Conservation (phyloP, 1,284 basidiomycete genomes). For the Sporisorium iseilematis-ciliati region DNA sequence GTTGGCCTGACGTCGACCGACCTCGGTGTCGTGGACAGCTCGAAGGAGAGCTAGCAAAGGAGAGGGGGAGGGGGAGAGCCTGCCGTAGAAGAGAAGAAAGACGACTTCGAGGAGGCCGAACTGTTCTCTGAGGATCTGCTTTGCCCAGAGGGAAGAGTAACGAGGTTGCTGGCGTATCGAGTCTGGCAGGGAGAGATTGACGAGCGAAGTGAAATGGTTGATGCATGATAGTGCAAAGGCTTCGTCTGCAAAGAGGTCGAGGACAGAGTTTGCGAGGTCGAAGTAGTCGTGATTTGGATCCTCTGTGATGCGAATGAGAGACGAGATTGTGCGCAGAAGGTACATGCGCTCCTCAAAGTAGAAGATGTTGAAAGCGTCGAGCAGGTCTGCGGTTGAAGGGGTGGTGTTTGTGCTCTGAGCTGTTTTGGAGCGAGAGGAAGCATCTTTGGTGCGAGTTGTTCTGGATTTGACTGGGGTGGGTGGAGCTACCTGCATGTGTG, state of each 20-base stretch:
- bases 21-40: constrained; percentile 76
- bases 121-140: constrained; percentile 83
- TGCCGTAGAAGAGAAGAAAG: constrained; percentile 87
- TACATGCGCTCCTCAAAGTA: constrained; percentile 83
- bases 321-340: constrained; percentile 73
- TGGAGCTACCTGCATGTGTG: constrained; percentile 20
- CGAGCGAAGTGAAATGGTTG: constrained; percentile 73
- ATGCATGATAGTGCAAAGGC: constrained; percentile 76
- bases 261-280: constrained; percentile 74
- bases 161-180: constrained; percentile 74
- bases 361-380: constrained; percentile 81
- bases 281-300: constrained; percentile 75
- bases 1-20: constrained; percentile 79
- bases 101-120: constrained; percentile 83
- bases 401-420: constrained; percentile 10
- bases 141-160: constrained; percentile 79
- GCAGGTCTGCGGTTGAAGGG: constrained; percentile 69
- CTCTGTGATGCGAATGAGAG: constrained; percentile 75
- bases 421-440: constrained; percentile 5
- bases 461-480: constrained; percentile 22
- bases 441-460: constrained; percentile 7
- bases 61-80: constrained; percentile 76
- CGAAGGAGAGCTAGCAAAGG: constrained; percentile 77
- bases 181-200: constrained; percentile 73
- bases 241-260: constrained; percentile 76